A percentile compares a stretch with the other conserved stretches of the same genome.
phyloP scores from a whole-genome alignment of 495 filamentous ascomycete species.

The Aspergillus taichungensis region DNA sequence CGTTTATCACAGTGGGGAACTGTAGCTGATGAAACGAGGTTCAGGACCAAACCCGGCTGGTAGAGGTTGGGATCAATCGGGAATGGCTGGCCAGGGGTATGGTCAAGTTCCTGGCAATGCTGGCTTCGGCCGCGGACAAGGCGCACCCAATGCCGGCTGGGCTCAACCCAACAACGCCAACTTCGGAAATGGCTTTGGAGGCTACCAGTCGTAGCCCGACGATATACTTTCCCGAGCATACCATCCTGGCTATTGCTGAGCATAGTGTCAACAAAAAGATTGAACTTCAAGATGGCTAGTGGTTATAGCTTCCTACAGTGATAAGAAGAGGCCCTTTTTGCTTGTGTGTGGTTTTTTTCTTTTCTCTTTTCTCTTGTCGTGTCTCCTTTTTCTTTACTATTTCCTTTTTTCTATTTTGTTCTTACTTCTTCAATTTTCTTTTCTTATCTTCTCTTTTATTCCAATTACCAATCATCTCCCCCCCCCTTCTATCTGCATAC shows the following conservation, averaged over 20 bases:
- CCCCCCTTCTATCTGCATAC: neutral
- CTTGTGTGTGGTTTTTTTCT: conserved; percentile 1
- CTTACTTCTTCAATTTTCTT: conserved; percentile 6
- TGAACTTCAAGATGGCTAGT: neutral
- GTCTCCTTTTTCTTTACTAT: neutral
- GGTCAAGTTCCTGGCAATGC: conserved; percentile 59
- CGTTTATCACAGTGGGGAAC: conserved; percentile 10
- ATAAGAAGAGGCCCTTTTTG: conserved; percentile 8
- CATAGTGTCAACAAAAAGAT: conserved; percentile 1
- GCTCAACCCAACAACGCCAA: conserved; percentile 47
- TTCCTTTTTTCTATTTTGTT: neutral
- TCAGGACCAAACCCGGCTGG: conserved; percentile 52
- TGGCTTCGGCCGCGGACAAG: conserved; percentile 76
- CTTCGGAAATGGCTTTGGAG: conserved; percentile 44
- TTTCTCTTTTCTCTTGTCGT: conserved; percentile 7
- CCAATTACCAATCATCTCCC: neutral
- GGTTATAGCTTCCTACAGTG: conserved; percentile 4
- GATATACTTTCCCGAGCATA: conserved; percentile 1
- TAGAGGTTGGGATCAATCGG: conserved; percentile 54
- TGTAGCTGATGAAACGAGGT: conserved; percentile 21
- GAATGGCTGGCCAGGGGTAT: conserved; percentile 50
- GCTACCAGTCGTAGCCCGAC: conserved; percentile 41
- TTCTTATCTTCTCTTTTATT: conserved; percentile 5
- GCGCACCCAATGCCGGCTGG: conserved; percentile 65
- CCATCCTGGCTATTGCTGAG: conserved; percentile 8